Base-by-base conservation (phyloP, 768 basidiomycete genomes). In the Rickenella mellea region DNA sequence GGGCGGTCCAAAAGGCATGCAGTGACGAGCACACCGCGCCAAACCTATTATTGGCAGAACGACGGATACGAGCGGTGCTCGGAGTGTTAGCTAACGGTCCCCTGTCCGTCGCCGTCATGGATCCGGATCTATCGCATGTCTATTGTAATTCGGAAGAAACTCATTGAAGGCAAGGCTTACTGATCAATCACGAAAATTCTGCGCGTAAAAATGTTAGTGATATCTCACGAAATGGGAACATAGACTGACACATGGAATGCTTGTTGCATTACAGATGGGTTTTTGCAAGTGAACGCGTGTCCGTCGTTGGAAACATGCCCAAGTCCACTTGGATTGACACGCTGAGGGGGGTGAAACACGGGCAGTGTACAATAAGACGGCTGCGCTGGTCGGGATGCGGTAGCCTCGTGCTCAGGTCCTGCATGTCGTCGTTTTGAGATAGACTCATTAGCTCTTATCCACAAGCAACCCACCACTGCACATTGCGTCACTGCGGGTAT, bases 21-120 rank as follows among this genome's bases (percentile, higher is more conserved):
- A 80, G 48, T 0, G 78, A 69, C 0, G 76, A 73, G 29, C 70
- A 72, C 0, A 78, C 79, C 1, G 78, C 76, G 0, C 78, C 78
- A 14, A 78, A 64, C 24, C 78, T 59, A 46, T 80, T 71, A 44
- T 74, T 54, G 29, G 61, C 57, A 0, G 41, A 48, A 10, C 51
- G 53, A 5, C 49, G 42, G 30, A 78, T 75, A 27, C 50, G 51
- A n/a, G 54, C 45, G 3, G 66, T 61, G 3, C 44, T 59, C 0
- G 74, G 72, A 2, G 71, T 68, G 33, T 65, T 60, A 0, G 53
- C 50, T 4, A 78, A 61, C 0, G 78, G 78, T 1, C 35, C 54
- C 27, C 62, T 58, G 48, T 78, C 78, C 1, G 0, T n/a, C 0
- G 0, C 2, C 2, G 20, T 0, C 77, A 80, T 79, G 1, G 78